Evolutionary conservation across 1,139 yeast species (phyloP).

Genomic region (Taphrina wiesneri): DNA sequence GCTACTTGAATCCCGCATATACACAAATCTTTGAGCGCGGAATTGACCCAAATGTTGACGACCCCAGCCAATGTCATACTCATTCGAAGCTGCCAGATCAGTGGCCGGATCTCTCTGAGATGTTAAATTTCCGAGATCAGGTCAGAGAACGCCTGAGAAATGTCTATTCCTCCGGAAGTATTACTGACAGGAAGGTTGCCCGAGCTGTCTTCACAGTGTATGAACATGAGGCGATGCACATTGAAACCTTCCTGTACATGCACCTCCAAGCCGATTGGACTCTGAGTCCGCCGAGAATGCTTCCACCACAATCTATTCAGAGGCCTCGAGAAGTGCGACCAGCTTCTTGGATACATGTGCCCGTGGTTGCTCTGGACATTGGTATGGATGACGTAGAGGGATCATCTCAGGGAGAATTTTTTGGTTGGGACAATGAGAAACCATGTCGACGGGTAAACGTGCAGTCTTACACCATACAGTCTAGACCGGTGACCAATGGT

Average conservation of each 20-base stretch:
- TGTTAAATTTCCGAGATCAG: constrained; percentile 33
- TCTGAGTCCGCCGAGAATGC: constrained; percentile 36
- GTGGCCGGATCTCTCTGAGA: constrained; percentile 38
- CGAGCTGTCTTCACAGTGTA: constrained; percentile 39
- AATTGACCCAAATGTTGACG: constrained; percentile 41
- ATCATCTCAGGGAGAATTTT: constrained; percentile 20
- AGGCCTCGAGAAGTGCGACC: background rate
- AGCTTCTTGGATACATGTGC: constrained; percentile 27
- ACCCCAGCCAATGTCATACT: constrained; percentile 40
- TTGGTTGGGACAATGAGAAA: constrained; percentile 41
- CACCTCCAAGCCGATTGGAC: constrained; percentile 38
- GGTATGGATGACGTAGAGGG: constrained; percentile 38
- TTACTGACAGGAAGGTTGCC: background rate
- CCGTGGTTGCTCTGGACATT: constrained; percentile 8
- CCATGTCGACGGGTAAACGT: constrained; percentile 33
- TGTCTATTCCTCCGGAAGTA: constrained; percentile 18
- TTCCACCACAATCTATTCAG: background rate
- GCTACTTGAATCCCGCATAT: constrained; percentile 20
- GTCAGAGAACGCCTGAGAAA: constrained; percentile 36
- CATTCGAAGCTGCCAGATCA: constrained; percentile 38
- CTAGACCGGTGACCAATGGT: constrained; percentile 39
- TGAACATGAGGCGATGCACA: constrained; percentile 41
- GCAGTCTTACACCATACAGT: constrained; percentile 34
- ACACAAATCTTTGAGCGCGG: constrained; percentile 40
- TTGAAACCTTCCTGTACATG: constrained; percentile 41